Evolutionary conservation across 495 filamentous ascomycete species (phyloP).

Genomic region (Choiromyces venosus): DNA sequence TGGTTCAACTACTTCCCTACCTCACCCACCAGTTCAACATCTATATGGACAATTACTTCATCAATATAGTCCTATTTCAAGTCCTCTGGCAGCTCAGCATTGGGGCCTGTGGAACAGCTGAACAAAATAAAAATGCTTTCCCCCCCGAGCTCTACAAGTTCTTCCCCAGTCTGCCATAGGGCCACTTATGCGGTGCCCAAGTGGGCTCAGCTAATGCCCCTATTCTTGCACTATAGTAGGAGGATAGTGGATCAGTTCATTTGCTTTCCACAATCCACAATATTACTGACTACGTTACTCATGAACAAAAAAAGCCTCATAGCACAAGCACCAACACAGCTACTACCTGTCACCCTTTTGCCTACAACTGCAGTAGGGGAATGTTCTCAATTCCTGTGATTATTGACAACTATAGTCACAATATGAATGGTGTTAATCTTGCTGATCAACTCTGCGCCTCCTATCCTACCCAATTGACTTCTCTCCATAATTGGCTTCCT

Average conservation of each 20-base stretch:
- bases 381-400: constrained; percentile 11
- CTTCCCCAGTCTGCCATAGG: neutral
- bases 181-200: too few species aligned
- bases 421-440: constrained; percentile 39
- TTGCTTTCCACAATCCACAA: too few species aligned
- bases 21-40: neutral
- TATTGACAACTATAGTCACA: constrained; percentile 40
- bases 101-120: neutral
- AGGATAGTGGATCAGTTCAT: too few species aligned
- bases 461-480: constrained; percentile 26
- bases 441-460: constrained; percentile 29
- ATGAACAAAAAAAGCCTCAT: too few species aligned
- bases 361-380: too few species aligned
- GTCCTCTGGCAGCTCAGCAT: neutral
- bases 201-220: too few species aligned
- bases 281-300: too few species aligned
- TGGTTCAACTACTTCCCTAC: neutral
- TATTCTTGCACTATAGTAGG: too few species aligned
- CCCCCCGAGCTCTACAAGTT: too few species aligned
- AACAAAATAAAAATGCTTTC: too few species aligned
- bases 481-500: constrained; percentile 24
- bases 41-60: neutral
- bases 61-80: neutral
- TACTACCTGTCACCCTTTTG: neutral
- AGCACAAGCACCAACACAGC: too few species aligned